These are phyloP conservation scores for Peribolospora kevripleyi DNA, from an alignment of 768 basidiomycete genomes.

Conservation along the genomic window DNA sequence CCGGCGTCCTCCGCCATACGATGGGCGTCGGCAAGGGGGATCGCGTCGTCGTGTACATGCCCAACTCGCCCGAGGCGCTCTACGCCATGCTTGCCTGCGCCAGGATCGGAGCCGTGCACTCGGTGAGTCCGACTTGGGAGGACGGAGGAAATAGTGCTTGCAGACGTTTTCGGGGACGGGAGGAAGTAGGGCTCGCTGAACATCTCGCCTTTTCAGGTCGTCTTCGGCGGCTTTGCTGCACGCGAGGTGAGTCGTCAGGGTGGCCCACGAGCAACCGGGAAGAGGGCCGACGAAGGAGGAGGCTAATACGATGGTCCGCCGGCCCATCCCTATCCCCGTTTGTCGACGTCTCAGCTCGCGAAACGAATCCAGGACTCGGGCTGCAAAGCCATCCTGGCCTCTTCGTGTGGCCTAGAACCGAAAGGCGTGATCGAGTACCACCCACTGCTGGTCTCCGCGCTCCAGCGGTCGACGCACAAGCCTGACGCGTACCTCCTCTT, in stretches of 20 bases:
- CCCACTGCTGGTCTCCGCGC: neutral
- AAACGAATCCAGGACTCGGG: neutral
- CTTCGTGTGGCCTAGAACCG: neutral
- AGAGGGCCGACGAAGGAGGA: too few relatives aligned
- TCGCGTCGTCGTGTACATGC: constrained; percentile 2
- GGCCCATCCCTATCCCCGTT: too few relatives aligned
- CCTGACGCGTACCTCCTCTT: neutral
- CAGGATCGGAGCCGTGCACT: neutral
- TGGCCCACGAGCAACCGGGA: too few relatives aligned
- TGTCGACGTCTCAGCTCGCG: neutral
- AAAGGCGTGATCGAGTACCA: neutral
- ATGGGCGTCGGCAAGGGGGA: neutral
- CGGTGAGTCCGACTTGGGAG: neutral
- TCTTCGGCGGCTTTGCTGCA: constrained; percentile 1
- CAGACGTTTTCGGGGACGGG: too few relatives aligned
- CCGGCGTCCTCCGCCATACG: neutral
- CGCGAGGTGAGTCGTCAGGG: neutral
- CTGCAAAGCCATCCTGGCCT: neutral
- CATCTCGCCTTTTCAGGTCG: neutral
- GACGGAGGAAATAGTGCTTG: too few relatives aligned
- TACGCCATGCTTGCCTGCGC: neutral
- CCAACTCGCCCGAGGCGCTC: neutral
- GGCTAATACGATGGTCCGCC: too few relatives aligned
- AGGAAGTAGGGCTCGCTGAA: too few relatives aligned
- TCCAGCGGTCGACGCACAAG: neutral